Evolutionary conservation across 306 rosid genomes (phyloP), one percentile per base, ranked within the genome.

Genomic region (Oxytropis ochrocephala): DNA sequence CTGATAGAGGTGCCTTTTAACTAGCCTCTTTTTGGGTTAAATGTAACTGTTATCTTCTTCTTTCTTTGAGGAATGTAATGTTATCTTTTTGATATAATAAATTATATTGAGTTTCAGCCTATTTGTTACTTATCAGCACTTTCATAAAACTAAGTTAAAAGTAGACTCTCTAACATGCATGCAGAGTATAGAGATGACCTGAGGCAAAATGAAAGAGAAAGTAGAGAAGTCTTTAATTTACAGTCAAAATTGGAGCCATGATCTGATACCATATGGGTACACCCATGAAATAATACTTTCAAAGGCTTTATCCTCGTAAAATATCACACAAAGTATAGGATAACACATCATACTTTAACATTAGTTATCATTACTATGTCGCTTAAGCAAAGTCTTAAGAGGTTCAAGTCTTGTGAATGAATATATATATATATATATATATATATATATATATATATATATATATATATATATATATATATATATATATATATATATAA

Each of bases 61-160:
- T 57, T 46, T 61, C 17, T 42, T 55, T 8, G 41, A 27, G 13
- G 0, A 60, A 60, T 68, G 70, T 64, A 62, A 52, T 65, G 33
- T 51, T n/a, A 17, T 58, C 56, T 29, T 49, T 76, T 75, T 48
- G 19, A 49, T 67, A 17, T 75, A 48, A 75, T 75, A 60, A 38
- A 58, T 3, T 54, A 52, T 19, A 42, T 53, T 54, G 49, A 41
- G 70, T 68, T 68, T 32, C 48, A 27, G 67, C 41, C 18, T 52
- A 13, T 8, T 8, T 4, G 47, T 8, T 0, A 3, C 4, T 42
- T 46, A 58, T 49, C 21, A 49, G 49, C 61, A 68, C 27, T 8
- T 64, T 52, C 60, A 17, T 6, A 8, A 9, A 24, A 14, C 43
- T 47, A 29, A 27, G 21, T 29, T 29, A 24, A 48, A 39, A 3